A percentile compares a stretch with the other conserved stretches of the same genome.
phyloP scores from a whole-genome alignment of 495 filamentous ascomycete genomes.

The Podospora fimiseda region DNA sequence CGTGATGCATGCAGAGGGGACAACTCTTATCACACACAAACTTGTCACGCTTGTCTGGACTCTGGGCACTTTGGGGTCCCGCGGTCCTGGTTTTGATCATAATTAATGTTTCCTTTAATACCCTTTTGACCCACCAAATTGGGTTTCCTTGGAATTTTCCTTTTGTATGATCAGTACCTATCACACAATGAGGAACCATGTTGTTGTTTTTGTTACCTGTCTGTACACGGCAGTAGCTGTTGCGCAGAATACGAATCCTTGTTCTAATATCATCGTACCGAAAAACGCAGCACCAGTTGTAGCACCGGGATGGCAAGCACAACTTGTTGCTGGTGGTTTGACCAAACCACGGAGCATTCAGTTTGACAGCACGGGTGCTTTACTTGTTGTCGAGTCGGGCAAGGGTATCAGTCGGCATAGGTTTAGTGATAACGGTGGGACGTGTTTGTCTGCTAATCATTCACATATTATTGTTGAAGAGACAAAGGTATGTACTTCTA shows the following conservation, averaged over 20 bases:
- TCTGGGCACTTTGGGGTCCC: too few species aligned
- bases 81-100: not conserved
- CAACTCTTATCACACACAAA: too few species aligned
- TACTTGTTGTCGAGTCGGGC: constrained; percentile 52
- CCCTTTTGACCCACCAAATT: not conserved
- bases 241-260: constrained; percentile 13
- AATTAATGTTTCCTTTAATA: not conserved
- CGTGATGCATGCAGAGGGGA: too few species aligned
- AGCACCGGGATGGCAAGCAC: constrained; percentile 47
- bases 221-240: constrained; percentile 13
- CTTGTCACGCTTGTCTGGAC: too few species aligned
- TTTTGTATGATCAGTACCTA: too few species aligned
- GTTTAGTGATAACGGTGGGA: constrained; percentile 45
- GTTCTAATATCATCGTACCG: constrained; percentile 24
- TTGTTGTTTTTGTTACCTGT: constrained; percentile 9
- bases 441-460: constrained; percentile 40
- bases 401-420: constrained; percentile 45
- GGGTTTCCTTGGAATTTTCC: not conserved
- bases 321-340: constrained; percentile 49
- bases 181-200: constrained; percentile 18
- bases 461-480: constrained; percentile 33
- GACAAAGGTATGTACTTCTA: constrained; percentile 36
- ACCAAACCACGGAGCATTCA: constrained; percentile 49
- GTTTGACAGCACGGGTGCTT: constrained; percentile 50
- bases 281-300: constrained; percentile 48